phyloP scores from a whole-genome alignment of 2,329 filamentous ascomycete species.

The Xenoacremonium recifei region DNA sequence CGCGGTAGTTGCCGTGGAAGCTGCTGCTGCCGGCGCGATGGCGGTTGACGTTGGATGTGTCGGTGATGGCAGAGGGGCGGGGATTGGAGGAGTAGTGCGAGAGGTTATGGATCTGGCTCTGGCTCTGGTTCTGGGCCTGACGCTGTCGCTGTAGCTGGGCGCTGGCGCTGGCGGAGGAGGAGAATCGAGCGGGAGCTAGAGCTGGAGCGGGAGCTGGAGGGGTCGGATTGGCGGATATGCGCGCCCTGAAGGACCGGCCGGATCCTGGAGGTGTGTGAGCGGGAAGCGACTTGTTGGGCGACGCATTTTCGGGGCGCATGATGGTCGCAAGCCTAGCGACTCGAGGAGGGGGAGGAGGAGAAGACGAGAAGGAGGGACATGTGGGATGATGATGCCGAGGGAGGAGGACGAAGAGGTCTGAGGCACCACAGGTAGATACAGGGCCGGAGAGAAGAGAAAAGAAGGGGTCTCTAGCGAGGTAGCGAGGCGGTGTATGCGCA shows the following conservation, averaged over 20 bases:
- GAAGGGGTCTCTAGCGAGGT: background rate
- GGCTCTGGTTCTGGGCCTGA: too few relatives aligned
- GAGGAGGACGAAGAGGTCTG: slow-evolving; percentile 9
- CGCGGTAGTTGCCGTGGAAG: slow-evolving; percentile 33
- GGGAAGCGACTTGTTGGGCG: slow-evolving; percentile 24
- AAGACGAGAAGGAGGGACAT: too few relatives aligned
- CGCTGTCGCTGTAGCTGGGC: too few relatives aligned
- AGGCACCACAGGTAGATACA: too few relatives aligned
- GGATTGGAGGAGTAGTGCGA: too few relatives aligned
- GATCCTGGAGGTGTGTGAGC: slow-evolving; percentile 24
- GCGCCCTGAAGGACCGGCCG: slow-evolving; percentile 12
- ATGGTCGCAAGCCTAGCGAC: slow-evolving; percentile 30
- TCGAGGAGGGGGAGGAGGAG: slow-evolving; percentile 18
- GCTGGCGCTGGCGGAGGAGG: background rate
- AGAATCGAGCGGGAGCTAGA: slow-evolving; percentile 6
- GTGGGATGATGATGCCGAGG: slow-evolving; percentile 14
- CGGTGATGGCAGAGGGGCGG: too few relatives aligned
- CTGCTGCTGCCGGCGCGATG: slow-evolving; percentile 22
- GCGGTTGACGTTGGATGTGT: slow-evolving; percentile 11
- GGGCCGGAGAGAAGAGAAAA: too few relatives aligned
- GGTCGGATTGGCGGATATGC: slow-evolving; percentile 13
- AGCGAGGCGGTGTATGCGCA: background rate
- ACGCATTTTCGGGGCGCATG: slow-evolving; percentile 26
- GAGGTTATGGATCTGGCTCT: too few relatives aligned
- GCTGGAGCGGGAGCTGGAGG: slow-evolving; percentile 23